A percentile compares a stretch with the other conserved stretches of the same genome.
phyloP scores from a whole-genome alignment of 192 early-diverging fungal genomes.

The Coemansia sp. region DNA sequence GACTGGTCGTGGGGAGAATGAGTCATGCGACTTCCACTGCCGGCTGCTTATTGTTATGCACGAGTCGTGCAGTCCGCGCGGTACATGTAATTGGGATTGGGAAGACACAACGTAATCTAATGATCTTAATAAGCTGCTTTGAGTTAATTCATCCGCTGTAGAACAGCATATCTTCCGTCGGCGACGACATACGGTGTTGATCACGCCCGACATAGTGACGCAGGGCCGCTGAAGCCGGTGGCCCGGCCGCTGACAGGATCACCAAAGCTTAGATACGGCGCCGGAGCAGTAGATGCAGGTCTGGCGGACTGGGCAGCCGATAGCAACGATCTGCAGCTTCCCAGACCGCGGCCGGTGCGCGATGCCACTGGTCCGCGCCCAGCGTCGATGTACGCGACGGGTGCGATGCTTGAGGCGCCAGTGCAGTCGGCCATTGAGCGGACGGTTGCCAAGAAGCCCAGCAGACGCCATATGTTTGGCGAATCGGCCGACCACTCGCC shows the following conservation, averaged over 20 bases:
- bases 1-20: not conserved
- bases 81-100: not conserved
- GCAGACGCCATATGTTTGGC: constrained; percentile 12
- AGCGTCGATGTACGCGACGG: constrained; percentile 36
- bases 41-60: not conserved
- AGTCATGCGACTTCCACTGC: not conserved
- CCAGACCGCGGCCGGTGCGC: constrained; percentile 30
- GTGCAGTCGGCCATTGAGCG: constrained; percentile 45
- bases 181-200: constrained; percentile 5
- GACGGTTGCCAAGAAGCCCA: constrained; percentile 21
- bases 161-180: constrained; percentile 20
- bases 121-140: not conserved
- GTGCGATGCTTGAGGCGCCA: constrained; percentile 23
- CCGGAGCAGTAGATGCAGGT: not conserved
- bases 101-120: not conserved
- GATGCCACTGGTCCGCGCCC: constrained; percentile 37
- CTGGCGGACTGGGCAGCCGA: constrained; percentile 3
- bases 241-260: constrained; percentile 22
- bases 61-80: not conserved
- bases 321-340: constrained; percentile 10
- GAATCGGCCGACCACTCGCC: constrained; percentile 6
- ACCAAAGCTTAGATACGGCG: constrained; percentile 7
- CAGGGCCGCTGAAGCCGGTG: not conserved
- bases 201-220: not conserved
- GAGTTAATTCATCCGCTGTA: not conserved